A percentile compares a stretch with the other conserved stretches of the same genome.
phyloP scores from a whole-genome alignment of 2,329 filamentous ascomycete genomes.

The Chaetomium olivaceum region DNA sequence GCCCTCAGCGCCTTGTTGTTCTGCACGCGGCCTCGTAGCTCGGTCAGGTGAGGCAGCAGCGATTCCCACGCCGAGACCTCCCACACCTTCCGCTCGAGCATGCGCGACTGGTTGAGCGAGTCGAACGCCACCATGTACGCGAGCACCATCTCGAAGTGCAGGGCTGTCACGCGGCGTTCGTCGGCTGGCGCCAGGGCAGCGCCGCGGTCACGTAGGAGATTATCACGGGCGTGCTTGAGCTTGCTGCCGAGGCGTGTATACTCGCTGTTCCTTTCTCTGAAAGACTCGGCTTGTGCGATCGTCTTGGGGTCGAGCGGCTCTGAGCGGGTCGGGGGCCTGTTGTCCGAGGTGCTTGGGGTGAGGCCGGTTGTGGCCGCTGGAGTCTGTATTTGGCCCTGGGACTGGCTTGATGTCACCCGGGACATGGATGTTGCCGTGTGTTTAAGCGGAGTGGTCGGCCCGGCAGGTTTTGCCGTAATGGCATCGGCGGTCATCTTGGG shows the following conservation, averaged over 20 bases:
- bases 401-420: slow-evolving; percentile 55
- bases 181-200: slow-evolving; percentile 37
- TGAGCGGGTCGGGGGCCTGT: slow-evolving; percentile 43
- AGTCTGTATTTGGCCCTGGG: slow-evolving; percentile 51
- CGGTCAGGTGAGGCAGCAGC: slow-evolving; percentile 48
- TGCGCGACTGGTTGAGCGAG: slow-evolving; percentile 47
- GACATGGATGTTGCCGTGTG: slow-evolving; percentile 52
- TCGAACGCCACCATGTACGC: slow-evolving; percentile 58
- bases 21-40: slow-evolving; percentile 45
- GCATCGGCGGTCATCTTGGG: slow-evolving; percentile 44
- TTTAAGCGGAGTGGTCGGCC: slow-evolving; percentile 55
- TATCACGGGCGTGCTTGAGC: slow-evolving; percentile 58
- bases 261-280: slow-evolving; percentile 41
- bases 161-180: slow-evolving; percentile 45
- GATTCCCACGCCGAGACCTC: slow-evolving; percentile 47
- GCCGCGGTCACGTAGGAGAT: slow-evolving; percentile 38
- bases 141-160: slow-evolving; percentile 52
- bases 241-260: slow-evolving; percentile 49
- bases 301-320: slow-evolving; percentile 36
- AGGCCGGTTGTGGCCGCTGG: slow-evolving; percentile 48
- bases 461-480: slow-evolving; percentile 38
- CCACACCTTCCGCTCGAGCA: slow-evolving; percentile 45
- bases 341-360: slow-evolving; percentile 45
- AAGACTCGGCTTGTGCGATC: slow-evolving; percentile 33
- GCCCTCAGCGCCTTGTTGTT: slow-evolving; percentile 41